phyloP scores from a whole-genome alignment of 139 green algal species.

The Parachlorella kessleri region DNA sequence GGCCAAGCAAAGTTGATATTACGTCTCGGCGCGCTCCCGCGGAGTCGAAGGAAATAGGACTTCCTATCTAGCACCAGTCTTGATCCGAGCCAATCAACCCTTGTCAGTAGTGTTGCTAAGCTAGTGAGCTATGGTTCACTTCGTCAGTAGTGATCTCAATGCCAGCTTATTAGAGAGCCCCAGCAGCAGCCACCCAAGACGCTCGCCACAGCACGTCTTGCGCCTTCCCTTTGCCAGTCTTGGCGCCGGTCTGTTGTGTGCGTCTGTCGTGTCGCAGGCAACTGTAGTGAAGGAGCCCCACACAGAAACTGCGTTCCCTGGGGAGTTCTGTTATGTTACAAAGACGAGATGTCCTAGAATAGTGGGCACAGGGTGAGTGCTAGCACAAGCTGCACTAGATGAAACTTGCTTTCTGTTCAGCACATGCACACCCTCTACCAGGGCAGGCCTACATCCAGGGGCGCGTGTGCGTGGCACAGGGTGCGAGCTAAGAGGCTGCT shows the following conservation, averaged over 20 bases:
- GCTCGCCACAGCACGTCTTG: too few relatives aligned
- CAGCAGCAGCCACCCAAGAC: too few relatives aligned
- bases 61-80: too few relatives aligned
- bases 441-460: not conserved
- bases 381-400: not conserved
- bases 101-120: too few relatives aligned
- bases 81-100: too few relatives aligned
- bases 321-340: slow-evolving; percentile 12
- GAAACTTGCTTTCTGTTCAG: not conserved
- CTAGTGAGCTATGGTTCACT: too few relatives aligned
- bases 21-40: too few relatives aligned
- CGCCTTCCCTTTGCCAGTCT: slow-evolving; percentile 4
- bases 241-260: not conserved
- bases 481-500: slow-evolving; percentile 33
- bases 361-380: slow-evolving; percentile 4
- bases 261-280: not conserved
- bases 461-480: not conserved
- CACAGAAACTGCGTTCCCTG: not conserved
- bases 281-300: not conserved
- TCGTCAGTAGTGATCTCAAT: too few relatives aligned
- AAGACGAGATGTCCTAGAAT: slow-evolving; percentile 7
- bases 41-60: too few relatives aligned
- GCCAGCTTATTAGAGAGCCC: too few relatives aligned
- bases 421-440: not conserved
- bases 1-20: too few relatives aligned